A percentile compares a stretch with the other conserved stretches of the same genome.
Conservation (phyloP, 192 early-diverging fungal genomes). For the Backusella tarrabulga region DNA sequence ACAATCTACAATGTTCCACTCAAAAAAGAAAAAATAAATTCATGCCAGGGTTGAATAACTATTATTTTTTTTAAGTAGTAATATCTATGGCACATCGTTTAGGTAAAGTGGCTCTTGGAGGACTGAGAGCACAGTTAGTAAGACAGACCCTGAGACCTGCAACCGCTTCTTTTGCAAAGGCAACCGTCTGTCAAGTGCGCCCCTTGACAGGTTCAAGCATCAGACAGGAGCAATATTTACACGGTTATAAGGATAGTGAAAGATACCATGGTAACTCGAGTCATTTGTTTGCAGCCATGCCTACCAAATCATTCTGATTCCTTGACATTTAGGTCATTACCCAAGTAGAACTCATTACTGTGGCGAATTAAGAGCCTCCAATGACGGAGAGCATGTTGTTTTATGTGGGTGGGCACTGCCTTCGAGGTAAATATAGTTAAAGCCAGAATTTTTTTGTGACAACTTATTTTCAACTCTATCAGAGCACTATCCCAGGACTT, state of each 20-base stretch:
- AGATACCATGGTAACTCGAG: conserved; percentile 14
- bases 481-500: conserved; percentile 70
- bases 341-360: conserved; percentile 74
- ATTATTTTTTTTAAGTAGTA: no score
- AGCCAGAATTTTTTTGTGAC: not conserved
- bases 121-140: not conserved
- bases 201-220: not conserved
- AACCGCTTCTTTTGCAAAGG: not conserved
- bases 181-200: not conserved
- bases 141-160: not conserved
- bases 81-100: not conserved
- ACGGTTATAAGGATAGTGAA: conserved; percentile 21
- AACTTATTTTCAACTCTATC: conserved; percentile 2
- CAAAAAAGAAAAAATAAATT: no score
- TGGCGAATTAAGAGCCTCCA: conserved; percentile 57
- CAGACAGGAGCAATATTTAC: conserved; percentile 5
- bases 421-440: conserved; percentile 42
- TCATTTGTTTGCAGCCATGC: not conserved
- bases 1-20: no score
- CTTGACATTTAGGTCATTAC: conserved; percentile 21
- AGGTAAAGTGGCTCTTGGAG: not conserved
- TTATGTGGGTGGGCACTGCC: conserved; percentile 77
- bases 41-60: no score
- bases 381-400: conserved; percentile 64
- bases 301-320: not conserved